Conservation (phyloP, 208 protist species). For the Leishmania turanica region DNA sequence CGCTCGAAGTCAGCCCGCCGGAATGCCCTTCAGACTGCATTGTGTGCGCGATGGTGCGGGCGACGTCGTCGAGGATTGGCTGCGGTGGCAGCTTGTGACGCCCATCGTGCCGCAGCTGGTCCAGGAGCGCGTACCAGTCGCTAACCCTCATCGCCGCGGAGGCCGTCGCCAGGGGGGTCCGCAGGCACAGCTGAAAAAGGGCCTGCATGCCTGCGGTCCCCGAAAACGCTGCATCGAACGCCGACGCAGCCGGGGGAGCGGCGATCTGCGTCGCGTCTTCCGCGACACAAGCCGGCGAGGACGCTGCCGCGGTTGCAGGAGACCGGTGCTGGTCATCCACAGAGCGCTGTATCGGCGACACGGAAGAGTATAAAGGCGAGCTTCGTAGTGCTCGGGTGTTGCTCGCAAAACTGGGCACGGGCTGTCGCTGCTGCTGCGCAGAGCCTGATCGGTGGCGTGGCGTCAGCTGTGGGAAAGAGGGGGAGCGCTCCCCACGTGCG, state of each 20-base stretch:
- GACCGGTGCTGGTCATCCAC: not conserved
- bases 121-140: conserved; percentile 28
- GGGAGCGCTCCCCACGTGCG: not conserved
- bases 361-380: not conserved
- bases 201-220: conserved; percentile 6
- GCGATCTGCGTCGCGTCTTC: not conserved
- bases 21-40: not conserved
- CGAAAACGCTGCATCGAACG: not conserved
- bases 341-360: not conserved
- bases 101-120: conserved; percentile 20
- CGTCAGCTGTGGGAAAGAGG: not conserved
- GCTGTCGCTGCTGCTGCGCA: not conserved
- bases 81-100: conserved; percentile 37
- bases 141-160: conserved; percentile 20
- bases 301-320: not conserved
- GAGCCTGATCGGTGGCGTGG: no score
- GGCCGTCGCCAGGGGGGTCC: conserved; percentile 6
- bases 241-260: not conserved
- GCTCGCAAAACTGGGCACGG: no score
- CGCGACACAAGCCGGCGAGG: not conserved
- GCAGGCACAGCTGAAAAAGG: conserved; percentile 25
- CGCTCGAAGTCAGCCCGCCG: conserved; percentile 7
- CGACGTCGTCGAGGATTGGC: conserved; percentile 41
- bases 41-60: conserved; percentile 22
- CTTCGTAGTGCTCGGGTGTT: not conserved